phyloP scores from a whole-genome alignment of 352 stramenopile species.

The Phytophthora pisi region DNA sequence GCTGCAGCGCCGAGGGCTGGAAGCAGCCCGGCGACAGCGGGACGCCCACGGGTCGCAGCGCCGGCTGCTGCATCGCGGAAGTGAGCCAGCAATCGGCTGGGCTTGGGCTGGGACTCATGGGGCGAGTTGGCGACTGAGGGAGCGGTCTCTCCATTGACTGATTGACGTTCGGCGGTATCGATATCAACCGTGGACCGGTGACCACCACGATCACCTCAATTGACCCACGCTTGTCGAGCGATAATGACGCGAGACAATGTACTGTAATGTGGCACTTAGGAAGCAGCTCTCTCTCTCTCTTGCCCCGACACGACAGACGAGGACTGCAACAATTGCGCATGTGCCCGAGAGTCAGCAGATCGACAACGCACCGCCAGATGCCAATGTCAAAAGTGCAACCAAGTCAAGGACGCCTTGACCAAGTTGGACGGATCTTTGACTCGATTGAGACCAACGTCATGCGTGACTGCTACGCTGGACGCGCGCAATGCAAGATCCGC shows the following conservation, averaged over 20 bases:
- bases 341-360: conserved; percentile 1
- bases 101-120: no score
- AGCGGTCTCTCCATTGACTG: no score
- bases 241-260: conserved; percentile 26
- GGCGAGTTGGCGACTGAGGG: conserved; percentile 19
- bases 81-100: neutral
- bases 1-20: conserved; percentile 38
- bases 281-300: neutral
- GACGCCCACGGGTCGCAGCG: conserved; percentile 24
- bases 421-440: no score
- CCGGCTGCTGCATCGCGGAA: neutral
- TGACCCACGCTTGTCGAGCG: conserved; percentile 1
- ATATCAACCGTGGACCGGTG: no score
- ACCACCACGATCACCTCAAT: conserved; percentile 1
- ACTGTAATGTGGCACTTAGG: conserved; percentile 10
- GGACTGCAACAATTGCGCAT: neutral
- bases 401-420: neutral
- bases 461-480: no score
- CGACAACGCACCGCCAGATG: neutral
- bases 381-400: neutral
- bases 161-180: neutral
- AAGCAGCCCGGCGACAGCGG: conserved; percentile 39
- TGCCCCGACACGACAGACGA: conserved; percentile 14
- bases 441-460: no score
- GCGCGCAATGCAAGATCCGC: no score